Base-by-base conservation (phyloP, 2,329 filamentous ascomycete genomes). In the Aureobasidium sp. region DNA sequence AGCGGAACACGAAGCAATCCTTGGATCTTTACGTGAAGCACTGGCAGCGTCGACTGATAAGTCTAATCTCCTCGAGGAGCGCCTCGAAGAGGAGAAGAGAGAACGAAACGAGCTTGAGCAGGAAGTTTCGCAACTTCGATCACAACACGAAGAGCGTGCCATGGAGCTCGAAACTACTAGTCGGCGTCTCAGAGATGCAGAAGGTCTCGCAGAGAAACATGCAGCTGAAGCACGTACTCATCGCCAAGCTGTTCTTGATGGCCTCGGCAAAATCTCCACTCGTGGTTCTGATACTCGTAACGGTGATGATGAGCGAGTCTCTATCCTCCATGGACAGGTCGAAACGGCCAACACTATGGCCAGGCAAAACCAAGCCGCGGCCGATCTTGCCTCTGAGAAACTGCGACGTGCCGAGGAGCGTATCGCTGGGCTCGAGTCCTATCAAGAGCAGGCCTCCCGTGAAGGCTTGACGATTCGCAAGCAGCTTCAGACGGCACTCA, bases 391-490 rank as follows among this genome's bases (percentile, higher is more conserved):
- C 3, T 88, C 90, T 0, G 91, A 96, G 69, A 95, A 92, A 71
- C 80, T 99, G 57, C 88, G 94, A 57, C 88, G 88, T 61, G 94
- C 94, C 3, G 95, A 99, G 74, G 95, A 97, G 76, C 86, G 94
- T 43, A 97, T 99, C 71, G 95, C 94, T 5, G 94, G 94, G 7
- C 81, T 99, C 3, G 94, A 99, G 73, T 90, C 91, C 29, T 97
- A 97, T 72, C 94, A 99, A 74, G 94, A 99, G 71, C 94, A 99
- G 74, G 88, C 92, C 4, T 97, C 92, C 73, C 84, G 94, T 46
- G 95, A 99, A 73, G 91, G 91, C 51, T 85, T 99, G 59, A 84
- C 86, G 37, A 90, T 97, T 65, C 85, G 94, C 59, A 87, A 94
- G 70, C 93, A 97, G 70, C 81, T 99, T 57, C 94, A 97, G 71